phyloP scores from a whole-genome alignment of 2,329 filamentous ascomycete species.

The Teratosphaeriaceae sp. region DNA sequence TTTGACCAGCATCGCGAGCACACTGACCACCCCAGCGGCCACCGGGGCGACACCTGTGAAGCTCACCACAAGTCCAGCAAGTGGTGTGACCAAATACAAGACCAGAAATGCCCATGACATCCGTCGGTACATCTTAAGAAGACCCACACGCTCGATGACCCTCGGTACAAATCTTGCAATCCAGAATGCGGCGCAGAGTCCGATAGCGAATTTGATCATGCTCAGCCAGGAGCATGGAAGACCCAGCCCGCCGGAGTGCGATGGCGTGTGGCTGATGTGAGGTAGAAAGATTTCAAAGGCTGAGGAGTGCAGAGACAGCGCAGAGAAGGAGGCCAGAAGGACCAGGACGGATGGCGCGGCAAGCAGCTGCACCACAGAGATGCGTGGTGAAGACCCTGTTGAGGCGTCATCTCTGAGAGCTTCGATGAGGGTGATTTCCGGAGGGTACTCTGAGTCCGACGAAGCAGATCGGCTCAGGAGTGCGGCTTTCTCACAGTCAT shows the following conservation, averaged over 20 bases:
- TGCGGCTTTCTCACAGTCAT: slow-evolving; percentile 41
- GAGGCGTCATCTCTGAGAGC: slow-evolving; percentile 22
- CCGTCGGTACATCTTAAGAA: slow-evolving; percentile 38
- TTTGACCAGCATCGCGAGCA: slow-evolving; percentile 36
- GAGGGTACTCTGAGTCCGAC: slow-evolving; percentile 29
- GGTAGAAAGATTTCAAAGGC: slow-evolving; percentile 46
- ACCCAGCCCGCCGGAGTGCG: slow-evolving; percentile 39
- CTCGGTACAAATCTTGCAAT: slow-evolving; percentile 33
- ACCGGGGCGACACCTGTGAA: slow-evolving; percentile 24
- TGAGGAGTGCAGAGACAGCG: slow-evolving; percentile 50
- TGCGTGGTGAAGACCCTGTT: slow-evolving; percentile 28
- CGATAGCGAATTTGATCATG: slow-evolving; percentile 36
- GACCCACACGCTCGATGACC: slow-evolving; percentile 33
- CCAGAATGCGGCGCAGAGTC: slow-evolving; percentile 34
- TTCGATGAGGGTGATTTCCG: slow-evolving; percentile 30
- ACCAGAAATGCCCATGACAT: slow-evolving; percentile 34
- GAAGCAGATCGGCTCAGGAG: slow-evolving; percentile 33
- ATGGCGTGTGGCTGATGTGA: slow-evolving; percentile 41
- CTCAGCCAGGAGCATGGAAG: slow-evolving; percentile 40
- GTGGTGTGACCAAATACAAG: slow-evolving; percentile 35
- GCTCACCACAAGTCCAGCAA: slow-evolving; percentile 32
- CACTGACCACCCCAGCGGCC: slow-evolving; percentile 32
- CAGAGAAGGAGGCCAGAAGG: slow-evolving; percentile 44
- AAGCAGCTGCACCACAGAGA: slow-evolving; percentile 40
- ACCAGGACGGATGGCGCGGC: slow-evolving; percentile 40